Conservation (phyloP, 1,139 yeast species). For the Nakaseomyces bracarensis region DNA sequence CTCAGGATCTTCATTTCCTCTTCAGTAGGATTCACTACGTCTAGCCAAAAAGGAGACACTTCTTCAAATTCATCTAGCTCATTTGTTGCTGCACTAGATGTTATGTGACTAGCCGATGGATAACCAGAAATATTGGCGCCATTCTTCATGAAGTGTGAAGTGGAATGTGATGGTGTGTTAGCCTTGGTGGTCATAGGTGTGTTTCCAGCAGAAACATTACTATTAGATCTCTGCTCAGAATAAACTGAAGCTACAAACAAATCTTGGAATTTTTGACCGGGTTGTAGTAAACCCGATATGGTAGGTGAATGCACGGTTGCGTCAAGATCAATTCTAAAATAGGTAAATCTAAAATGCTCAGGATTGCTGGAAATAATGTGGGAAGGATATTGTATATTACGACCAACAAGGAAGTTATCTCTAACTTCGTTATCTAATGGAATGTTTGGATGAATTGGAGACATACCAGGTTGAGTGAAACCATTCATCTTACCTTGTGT, state of each 20-base stretch:
- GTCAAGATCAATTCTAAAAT: slow-evolving; percentile 82
- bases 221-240: slow-evolving; percentile 10
- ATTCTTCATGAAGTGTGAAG: slow-evolving; percentile 10
- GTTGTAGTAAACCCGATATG: slow-evolving; percentile 68
- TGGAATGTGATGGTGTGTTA: slow-evolving; percentile 15
- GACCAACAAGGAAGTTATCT: slow-evolving; percentile 28
- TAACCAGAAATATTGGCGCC: background rate
- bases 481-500: slow-evolving; percentile 18
- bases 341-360: slow-evolving; percentile 66
- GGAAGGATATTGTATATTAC: slow-evolving; percentile 35
- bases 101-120: slow-evolving; percentile 8
- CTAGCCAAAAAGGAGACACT: slow-evolving; percentile 76
- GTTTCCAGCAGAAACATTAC: slow-evolving; percentile 9
- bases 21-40: slow-evolving; percentile 86
- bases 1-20: slow-evolving; percentile 92
- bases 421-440: slow-evolving; percentile 15
- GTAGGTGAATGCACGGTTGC: slow-evolving; percentile 87
- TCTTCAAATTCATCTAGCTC: slow-evolving; percentile 20
- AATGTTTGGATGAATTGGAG: slow-evolving; percentile 11
- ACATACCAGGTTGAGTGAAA: slow-evolving; percentile 6
- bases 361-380: slow-evolving; percentile 36
- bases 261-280: slow-evolving; percentile 44
- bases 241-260: slow-evolving; percentile 40
- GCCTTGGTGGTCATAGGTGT: slow-evolving; percentile 27
- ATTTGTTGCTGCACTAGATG: slow-evolving; percentile 20